Evolutionary conservation across 129 eudicot species (phyloP).

Genomic region (Centaurea solstitialis): DNA sequence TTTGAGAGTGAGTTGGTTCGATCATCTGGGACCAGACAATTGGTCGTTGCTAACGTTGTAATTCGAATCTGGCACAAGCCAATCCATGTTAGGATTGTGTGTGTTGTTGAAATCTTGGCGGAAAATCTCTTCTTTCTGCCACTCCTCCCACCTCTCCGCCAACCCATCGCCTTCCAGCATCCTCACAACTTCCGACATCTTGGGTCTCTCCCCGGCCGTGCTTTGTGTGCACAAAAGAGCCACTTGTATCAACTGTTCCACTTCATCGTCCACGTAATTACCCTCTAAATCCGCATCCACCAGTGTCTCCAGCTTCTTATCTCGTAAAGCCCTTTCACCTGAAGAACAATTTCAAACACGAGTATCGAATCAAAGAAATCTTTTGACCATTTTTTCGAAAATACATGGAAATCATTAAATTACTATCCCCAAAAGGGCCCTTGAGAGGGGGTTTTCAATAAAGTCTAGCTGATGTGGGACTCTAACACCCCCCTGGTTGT

Average conservation of each 20-base stretch:
- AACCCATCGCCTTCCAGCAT: slow-evolving; percentile 90
- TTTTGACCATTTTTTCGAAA: neutral
- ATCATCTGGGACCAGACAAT: slow-evolving; percentile 23
- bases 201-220: slow-evolving; percentile 62
- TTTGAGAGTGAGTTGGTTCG: too few species aligned
- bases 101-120: slow-evolving; percentile 45
- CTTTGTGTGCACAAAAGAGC: slow-evolving; percentile 81
- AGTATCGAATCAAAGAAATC: neutral
- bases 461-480: too few species aligned
- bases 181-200: slow-evolving; percentile 81
- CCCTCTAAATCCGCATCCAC: slow-evolving; percentile 69
- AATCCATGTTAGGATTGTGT: slow-evolving; percentile 38
- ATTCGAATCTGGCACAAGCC: slow-evolving; percentile 59
- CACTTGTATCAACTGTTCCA: slow-evolving; percentile 66
- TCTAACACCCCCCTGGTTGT: too few species aligned
- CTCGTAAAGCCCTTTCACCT: slow-evolving; percentile 82
- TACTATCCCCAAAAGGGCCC: too few species aligned
- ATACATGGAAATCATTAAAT: too few species aligned
- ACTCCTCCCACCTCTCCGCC: slow-evolving; percentile 77
- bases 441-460: too few species aligned
- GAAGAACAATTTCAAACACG: neutral
- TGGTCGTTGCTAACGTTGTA: slow-evolving; percentile 51
- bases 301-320: slow-evolving; percentile 62
- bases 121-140: slow-evolving; percentile 59
- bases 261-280: slow-evolving; percentile 51